Evolutionary conservation across 768 basidiomycete genomes (phyloP), one percentile per base, ranked within the genome.

Genomic region (Rhodotorula kratochvilovae): DNA sequence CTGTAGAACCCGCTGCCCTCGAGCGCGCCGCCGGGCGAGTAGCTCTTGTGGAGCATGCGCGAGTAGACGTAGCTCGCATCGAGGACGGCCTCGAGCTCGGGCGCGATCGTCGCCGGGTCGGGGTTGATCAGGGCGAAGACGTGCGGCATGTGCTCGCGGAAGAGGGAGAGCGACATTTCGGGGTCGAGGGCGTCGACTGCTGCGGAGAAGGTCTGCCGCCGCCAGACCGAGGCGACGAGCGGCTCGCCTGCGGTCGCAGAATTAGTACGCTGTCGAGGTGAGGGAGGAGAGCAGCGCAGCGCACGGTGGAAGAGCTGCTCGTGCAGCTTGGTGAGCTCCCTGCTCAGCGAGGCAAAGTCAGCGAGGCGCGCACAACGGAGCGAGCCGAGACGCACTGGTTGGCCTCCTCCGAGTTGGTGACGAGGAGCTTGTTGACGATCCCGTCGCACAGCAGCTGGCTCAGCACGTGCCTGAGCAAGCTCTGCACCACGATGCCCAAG

Each of bases 201-300:
- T 0, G 91, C 91, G 19, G 89, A 88, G 81, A 91, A 92, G 5
- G 91, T 92, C 79, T 93, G 91, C 19, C 90, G 86, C 33, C 91
- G 86, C 91, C 91, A 93, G 29, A 93, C 91, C 51, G 86, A 85
- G 0, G 91, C 91, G n/a, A 93, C 90, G 8, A 90, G 87, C 21
- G 91, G 88, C 77, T 92, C 90, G 61, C 90, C 90, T 92, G 76
- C 54, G 63, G 29, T n/a, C 19, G 5, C n/a, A 5, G 7, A 27
- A 8, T 17, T 51, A 29, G 31, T 16, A 42, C 13, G 29, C 8
- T 31, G 29, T 54, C 53, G 16, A 29, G 13, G 54, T 3, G 6
- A 50, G 46, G 70, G n/a, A 27, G 42, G 61, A 19, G 10, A 3
- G 16, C 43, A 27, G n/a, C n/a, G n/a, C 21, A 31, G 83, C 90